Percentiles rank a stretch among this genome's conserved stretches.
These are phyloP conservation scores for sweet orange (Citrus sinensis) DNA, from an alignment of 345 rosid genomes.

Conservation along the genomic window DNA sequence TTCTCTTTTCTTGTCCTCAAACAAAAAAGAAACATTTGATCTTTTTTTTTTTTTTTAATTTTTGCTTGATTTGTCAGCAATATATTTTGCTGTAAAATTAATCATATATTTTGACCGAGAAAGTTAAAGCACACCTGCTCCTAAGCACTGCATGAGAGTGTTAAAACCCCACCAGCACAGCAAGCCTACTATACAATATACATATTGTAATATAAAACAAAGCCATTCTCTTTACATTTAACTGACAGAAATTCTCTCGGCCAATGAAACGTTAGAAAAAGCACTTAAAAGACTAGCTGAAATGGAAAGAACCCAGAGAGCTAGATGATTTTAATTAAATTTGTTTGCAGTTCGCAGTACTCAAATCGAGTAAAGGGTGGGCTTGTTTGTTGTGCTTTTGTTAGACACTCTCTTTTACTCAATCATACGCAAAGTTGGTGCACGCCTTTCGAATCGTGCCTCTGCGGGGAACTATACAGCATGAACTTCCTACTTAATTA, in stretches of 20 bases:
- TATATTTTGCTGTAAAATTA: conserved; percentile 15
- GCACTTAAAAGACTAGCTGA: not conserved
- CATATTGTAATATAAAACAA: no score
- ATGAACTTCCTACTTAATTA: not conserved
- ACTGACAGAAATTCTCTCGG: not conserved
- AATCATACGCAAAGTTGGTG: conserved; percentile 42
- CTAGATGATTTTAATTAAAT: no score
- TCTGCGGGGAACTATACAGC: not conserved
- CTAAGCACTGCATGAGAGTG: not conserved
- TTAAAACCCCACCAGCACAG: conserved; percentile 13
- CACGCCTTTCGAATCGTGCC: conserved; percentile 42
- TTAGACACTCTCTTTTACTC: conserved; percentile 33
- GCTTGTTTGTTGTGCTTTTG: conserved; percentile 34
- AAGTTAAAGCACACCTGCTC: conserved; percentile 15
- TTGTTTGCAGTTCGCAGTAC: conserved; percentile 1
- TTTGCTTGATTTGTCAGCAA: conserved; percentile 15
- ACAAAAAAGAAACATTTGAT: not conserved
- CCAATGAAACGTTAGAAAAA: not conserved
- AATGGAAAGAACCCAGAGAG: not conserved
- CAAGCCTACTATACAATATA: not conserved
- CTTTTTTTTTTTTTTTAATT: not conserved
- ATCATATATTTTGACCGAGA: conserved; percentile 27
- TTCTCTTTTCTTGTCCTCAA: conserved; percentile 1
- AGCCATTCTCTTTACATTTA: not conserved
- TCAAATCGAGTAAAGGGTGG: conserved; percentile 19